Evolutionary conservation across 2,329 filamentous ascomycete species (phyloP).

Genomic region (Nigrospora sphaerica): DNA sequence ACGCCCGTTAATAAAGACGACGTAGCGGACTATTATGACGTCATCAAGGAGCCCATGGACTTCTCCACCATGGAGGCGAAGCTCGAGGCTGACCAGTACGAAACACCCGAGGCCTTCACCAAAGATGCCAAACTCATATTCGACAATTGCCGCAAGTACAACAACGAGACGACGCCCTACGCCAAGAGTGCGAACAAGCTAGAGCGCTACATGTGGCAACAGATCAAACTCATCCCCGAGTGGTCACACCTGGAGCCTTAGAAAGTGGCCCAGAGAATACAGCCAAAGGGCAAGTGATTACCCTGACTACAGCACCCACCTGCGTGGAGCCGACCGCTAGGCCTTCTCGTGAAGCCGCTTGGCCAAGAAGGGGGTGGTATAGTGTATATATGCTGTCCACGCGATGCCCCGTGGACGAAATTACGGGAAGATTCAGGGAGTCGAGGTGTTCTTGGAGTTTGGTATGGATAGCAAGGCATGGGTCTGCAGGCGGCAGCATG

Average conservation of each 20-base stretch:
- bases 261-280: constrained; percentile 4
- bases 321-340: no score
- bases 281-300: not conserved
- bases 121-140: constrained; percentile 84
- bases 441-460: no score
- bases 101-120: constrained; percentile 86
- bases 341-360: no score
- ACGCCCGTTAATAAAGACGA: constrained; percentile 92
- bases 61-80: constrained; percentile 92
- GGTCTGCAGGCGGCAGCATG: no score
- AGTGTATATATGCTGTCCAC: no score
- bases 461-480: no score
- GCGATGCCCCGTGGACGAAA: no score
- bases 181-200: constrained; percentile 92
- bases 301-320: not conserved
- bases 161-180: constrained; percentile 91
- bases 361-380: no score
- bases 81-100: constrained; percentile 88
- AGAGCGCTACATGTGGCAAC: constrained; percentile 91
- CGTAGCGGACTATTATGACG: constrained; percentile 97
- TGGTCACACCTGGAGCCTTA: constrained; percentile 64
- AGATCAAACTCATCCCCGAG: constrained; percentile 86
- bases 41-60: constrained; percentile 98
- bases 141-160: constrained; percentile 92
- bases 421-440: no score